These are phyloP conservation scores for Termitomyces sp. DNA, from an alignment of 768 basidiomycete species.

Conservation along the genomic window DNA sequence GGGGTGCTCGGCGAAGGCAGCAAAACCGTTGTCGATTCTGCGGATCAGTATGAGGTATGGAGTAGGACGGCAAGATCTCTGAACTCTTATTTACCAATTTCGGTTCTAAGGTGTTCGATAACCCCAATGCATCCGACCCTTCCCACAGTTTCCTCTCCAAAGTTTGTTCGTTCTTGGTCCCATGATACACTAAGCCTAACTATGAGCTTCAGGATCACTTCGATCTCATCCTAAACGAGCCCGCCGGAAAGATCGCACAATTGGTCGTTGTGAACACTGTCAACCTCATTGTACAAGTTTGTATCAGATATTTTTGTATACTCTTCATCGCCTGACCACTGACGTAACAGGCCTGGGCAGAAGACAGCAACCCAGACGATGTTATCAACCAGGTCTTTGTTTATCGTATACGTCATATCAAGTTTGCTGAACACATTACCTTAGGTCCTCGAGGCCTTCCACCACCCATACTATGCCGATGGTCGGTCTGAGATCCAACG, in stretches of 20 bases:
- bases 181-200: background rate
- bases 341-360: slow-evolving; percentile 42
- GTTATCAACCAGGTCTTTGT: slow-evolving; percentile 41
- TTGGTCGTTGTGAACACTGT: slow-evolving; percentile 62
- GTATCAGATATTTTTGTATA: slow-evolving; percentile 3
- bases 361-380: slow-evolving; percentile 38
- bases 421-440: background rate
- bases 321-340: background rate
- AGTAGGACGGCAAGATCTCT: background rate
- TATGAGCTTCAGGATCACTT: slow-evolving; percentile 56
- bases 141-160: slow-evolving; percentile 73
- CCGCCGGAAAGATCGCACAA: slow-evolving; percentile 70
- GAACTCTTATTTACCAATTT: background rate
- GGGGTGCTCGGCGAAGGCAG: slow-evolving; percentile 56
- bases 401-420: background rate
- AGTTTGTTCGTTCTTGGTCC: slow-evolving; percentile 25
- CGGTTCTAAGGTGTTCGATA: slow-evolving; percentile 54
- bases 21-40: slow-evolving; percentile 64
- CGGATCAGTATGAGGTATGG: slow-evolving; percentile 61
- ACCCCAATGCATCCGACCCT: slow-evolving; percentile 59
- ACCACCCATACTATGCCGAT: slow-evolving; percentile 64
- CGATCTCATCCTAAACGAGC: slow-evolving; percentile 67
- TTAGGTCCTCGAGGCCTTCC: slow-evolving; percentile 61
- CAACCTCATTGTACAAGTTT: slow-evolving; percentile 51
- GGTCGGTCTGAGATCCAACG: slow-evolving; percentile 52